Evolutionary conservation across 78 protist genomes (phyloP), one percentile per base, ranked within the genome.

Genomic region (Cavenderia fasciculata): DNA sequence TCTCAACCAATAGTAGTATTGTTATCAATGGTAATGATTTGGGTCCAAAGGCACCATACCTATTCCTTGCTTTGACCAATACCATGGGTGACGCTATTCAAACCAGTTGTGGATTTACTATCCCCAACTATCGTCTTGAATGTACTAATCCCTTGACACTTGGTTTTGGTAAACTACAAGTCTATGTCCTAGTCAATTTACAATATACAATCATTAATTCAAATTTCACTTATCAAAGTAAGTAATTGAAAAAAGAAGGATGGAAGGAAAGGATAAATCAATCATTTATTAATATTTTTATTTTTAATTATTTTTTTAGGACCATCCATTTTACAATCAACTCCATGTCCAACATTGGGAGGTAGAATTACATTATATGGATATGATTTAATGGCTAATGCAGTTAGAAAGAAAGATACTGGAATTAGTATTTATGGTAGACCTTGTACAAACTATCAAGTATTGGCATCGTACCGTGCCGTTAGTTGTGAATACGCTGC

Each of bases 341-440:
- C 87, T 16, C 46, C 87, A 29, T 21, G 66, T 21, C 31, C 73
- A 44, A 77, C 87, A n/a, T 10, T 47, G 4, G 87, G 87, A 34
- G 87, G 87, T 18, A 49, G 21, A 10, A 40, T 66, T 1, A 77
- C 87, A 14, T 23, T 77, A 5, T 25, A 27, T 46, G 87, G 87
- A 40, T 21, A 34, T 44, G 56, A 77, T 16, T 34, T 77, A 11
- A 31, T 66, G 27, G 59, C 18, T 47, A 8, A 6, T 18, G 59
- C 25, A 14, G 49, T 14, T 5, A 4, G 18, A 2, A 14, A 46
- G 27, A 34, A 41, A 31, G 31, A 23, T 23, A 47, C 76, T 3
- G 69, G 36, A 31, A 47, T 70, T 12, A 18, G 27, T 47, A 29
- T 70, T 1, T 23, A 14, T 16, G 59, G 59, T 31, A 43, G 7